Base-by-base conservation (phyloP, 2,329 filamentous ascomycete genomes). In the Claviceps lovelessii region DNA sequence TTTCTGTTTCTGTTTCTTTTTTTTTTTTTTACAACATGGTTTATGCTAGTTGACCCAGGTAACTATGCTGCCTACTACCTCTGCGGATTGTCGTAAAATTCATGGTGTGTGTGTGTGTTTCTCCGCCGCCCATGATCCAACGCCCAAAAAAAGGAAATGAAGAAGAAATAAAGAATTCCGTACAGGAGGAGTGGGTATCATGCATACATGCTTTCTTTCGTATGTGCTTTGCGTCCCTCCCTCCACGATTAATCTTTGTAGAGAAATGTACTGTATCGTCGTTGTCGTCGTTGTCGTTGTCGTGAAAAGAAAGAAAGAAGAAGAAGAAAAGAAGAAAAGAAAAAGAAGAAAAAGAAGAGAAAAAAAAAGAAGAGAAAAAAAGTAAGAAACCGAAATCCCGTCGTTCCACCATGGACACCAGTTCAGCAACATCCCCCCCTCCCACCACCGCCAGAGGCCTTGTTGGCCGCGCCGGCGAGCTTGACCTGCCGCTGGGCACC, bases 401-500 rank as follows among this genome's bases (percentile, higher is more conserved):
- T 23, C 23, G 23, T 23, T 23, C 23, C 23, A 23, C 23, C 23
- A 23, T 23, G 23, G 11, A 4, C n/a, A 44, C 39, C 39, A n/a
- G 45, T 17, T 72, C 63, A 80, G 61, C 78, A 81, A 60, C 77
- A 80, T 4, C 74, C 72, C 7, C 72, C 71, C 11, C 63, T 68
- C 9, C 72, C 71, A 13, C 63, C 68, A 15, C 65, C 61, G 8
- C 23, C 23, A 23, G 67, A 61, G 9, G 67, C 66, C 60, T 72
- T 74, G 53, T 58, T 67, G 7, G 69, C 68, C 11, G 72, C 65
- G 10, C 60, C 61, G 2, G 68, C 64, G 50, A 83, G 60, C 59
- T 72, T 76, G 17, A 82, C 71, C 57, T 75, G 70, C 58, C 69
- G 65, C 55, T 64, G 68, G 52, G 73, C 68, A 61, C 76, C 68